Base-by-base conservation (phyloP, 768 basidiomycete genomes). In the Boletus tomentosulus region DNA sequence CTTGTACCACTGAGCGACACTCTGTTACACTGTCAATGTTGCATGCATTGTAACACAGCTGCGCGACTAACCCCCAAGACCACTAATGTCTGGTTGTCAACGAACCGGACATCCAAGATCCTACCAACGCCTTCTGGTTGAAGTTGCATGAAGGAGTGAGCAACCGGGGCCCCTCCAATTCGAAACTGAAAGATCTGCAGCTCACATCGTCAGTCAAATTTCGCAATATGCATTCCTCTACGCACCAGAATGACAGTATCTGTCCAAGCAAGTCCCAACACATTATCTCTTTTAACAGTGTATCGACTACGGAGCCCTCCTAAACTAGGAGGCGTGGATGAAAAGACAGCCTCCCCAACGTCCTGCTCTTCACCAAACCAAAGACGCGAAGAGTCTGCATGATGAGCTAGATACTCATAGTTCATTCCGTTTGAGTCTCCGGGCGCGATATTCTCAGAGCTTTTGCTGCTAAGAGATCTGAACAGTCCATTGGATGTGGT, bases 401-500 rank as follows among this genome's bases (percentile, higher is more conserved):
- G 50, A 76, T 56, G 7, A 74, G 58, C 30, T 57, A 57, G 31
- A 74, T 55, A 34, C 71, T 71, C 45, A 64, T 68, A 4, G 38
- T 46, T n/a, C 12, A 50, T 33, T 53, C 56, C 56, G 43, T 61
- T 57, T 56, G 61, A 53, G 31, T 54, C 64, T 37, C 16, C 57
- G 16, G 51, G 59, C 42, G 57, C 38, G 4, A 79, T 48, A 49
- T 75, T 72, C 30, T 86, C 85, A 0, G 74, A 61, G n/a, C 81
- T 80, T n/a, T 65, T 74, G 27, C 71, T 71, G 51, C 74, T 74
- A 13, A 81, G 73, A 1, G 75, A 71, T 63, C 83, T 89, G 73
- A 89, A 84, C 3, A 83, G 78, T 19, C 39, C 39, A 55, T 83
- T 86, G 7, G 85, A 74, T n/a, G 87, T 69, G 1, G 76, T 74